Conservation (phyloP, 2,329 filamentous ascomycete species). For the Diaporthe australafricana region DNA sequence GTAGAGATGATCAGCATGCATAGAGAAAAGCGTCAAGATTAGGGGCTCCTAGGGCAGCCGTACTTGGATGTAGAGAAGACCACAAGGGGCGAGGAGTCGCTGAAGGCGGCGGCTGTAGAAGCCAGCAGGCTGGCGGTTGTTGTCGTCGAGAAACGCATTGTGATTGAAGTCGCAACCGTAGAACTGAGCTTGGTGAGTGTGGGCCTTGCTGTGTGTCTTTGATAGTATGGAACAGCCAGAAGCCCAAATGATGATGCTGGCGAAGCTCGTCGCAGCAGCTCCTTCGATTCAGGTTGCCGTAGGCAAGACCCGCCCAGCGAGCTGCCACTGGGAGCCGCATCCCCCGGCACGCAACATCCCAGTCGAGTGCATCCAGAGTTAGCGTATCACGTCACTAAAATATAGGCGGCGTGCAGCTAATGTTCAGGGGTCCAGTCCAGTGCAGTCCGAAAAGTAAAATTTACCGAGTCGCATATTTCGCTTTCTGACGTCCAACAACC, state of each 20-base stretch:
- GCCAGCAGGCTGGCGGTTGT: conserved; percentile 64
- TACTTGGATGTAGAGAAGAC: conserved; percentile 88
- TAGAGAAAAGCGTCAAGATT: conserved; percentile 16
- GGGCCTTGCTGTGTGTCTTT: background rate
- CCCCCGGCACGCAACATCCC: conserved; percentile 8
- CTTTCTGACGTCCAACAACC: background rate
- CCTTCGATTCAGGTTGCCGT: conserved; percentile 30
- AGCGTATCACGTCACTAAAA: conserved; percentile 36
- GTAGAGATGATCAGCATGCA: conserved; percentile 32
- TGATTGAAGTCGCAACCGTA: conserved; percentile 37
- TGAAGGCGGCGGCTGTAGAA: conserved; percentile 77
- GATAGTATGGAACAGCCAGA: background rate
- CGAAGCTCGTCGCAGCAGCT: conserved; percentile 30
- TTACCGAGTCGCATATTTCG: background rate
- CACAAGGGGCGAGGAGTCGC: conserved; percentile 89
- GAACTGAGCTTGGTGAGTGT: background rate
- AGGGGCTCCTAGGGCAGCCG: conserved; percentile 45
- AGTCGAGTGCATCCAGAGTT: conserved; percentile 18
- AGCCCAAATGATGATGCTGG: conserved; percentile 20
- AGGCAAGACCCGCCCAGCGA: conserved; percentile 34
- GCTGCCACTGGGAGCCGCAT: conserved; percentile 24
- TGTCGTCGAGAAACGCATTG: conserved; percentile 67
- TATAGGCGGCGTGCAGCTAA: conserved; percentile 33
- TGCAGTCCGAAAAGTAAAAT: conserved; percentile 29
- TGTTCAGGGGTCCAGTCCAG: conserved; percentile 35